Percentiles rank a stretch among this genome's conserved stretches.
Conservation (phyloP, 768 basidiomycete genomes). For the Leccinum incarnatum region DNA sequence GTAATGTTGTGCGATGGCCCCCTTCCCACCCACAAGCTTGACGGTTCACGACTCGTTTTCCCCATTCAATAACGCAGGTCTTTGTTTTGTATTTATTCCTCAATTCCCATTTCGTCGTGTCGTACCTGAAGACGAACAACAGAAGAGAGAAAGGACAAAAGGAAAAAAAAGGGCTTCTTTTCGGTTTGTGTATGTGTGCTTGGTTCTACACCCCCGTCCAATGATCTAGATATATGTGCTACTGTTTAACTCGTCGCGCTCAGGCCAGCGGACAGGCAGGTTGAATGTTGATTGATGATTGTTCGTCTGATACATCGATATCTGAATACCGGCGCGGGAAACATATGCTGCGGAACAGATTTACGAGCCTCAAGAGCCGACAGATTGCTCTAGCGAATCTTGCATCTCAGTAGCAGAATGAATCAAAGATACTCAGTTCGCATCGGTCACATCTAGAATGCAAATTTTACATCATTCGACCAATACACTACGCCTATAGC, state of each 20-base stretch:
- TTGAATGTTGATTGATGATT: neutral
- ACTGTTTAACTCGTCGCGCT: neutral
- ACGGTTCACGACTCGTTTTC: neutral
- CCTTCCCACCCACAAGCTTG: neutral
- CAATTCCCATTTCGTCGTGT: neutral
- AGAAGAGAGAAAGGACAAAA: neutral
- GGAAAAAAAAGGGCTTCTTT: neutral
- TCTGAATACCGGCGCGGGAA: neutral
- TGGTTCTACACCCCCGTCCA: neutral
- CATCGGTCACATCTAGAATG: neutral
- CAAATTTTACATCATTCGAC: neutral
- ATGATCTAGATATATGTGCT: neutral
- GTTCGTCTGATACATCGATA: neutral
- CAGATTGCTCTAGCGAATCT: neutral
- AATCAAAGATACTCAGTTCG: neutral
- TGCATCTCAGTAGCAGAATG: neutral
- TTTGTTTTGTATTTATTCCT: neutral
- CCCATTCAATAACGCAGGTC: neutral
- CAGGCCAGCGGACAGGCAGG: neutral
- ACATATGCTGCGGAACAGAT: neutral
- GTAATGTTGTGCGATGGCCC: neutral
- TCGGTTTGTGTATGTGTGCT: neutral
- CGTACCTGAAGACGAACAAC: neutral
- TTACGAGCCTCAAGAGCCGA: neutral
- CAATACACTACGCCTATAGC: neutral